Evolutionary conservation across 345 rosid genomes (phyloP), one percentile per base, ranked within the genome.

Genomic region (Eucalyptus shirleyi): DNA sequence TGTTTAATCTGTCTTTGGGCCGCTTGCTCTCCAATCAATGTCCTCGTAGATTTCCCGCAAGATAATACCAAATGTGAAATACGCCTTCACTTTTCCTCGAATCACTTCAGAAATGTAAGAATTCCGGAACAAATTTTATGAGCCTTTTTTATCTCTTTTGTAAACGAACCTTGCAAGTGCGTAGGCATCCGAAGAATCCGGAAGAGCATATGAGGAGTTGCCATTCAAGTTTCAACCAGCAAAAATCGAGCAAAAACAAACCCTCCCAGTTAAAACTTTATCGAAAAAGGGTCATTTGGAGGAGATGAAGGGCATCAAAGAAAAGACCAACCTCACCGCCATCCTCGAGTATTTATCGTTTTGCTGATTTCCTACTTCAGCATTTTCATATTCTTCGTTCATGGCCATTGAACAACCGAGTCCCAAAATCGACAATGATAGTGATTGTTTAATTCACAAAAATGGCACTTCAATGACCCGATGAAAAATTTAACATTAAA

Each of bases 291-390:
- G 28, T 60, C 67, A 6, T 60, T 60, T 3, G 17, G n/a, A 60
- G 30, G 67, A 28, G 16, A 60, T 60, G 67, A 60, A 60, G 53
- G 53, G 53, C 53, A 50, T 50, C 55, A 50, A 50, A 50, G 21
- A 50, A 51, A 50, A 50, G 8, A 51, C 55, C 55, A 16, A 17
- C 72, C 96, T 96, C 3, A 98, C 98, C 47, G 98, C 99, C 14
- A 45, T 49, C 51, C 87, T 47, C 19, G 37, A 47, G 55, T 45
- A 59, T 23, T 56, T 24, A 24, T 11, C 6, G 17, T 30, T 62
- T 62, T 14, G 72, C 72, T 30, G 72, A 62, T 62, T 62, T 28
- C 34, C 72, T 14, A n/a, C 16, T 2, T 30, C 72, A 7, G 19
- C 37, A 23, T 42, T 40, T 85, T 45, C 49, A 8, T 17, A 14